Conservation (phyloP, 2,329 filamentous ascomycete species). For the Pestalotiopsis sp. region DNA sequence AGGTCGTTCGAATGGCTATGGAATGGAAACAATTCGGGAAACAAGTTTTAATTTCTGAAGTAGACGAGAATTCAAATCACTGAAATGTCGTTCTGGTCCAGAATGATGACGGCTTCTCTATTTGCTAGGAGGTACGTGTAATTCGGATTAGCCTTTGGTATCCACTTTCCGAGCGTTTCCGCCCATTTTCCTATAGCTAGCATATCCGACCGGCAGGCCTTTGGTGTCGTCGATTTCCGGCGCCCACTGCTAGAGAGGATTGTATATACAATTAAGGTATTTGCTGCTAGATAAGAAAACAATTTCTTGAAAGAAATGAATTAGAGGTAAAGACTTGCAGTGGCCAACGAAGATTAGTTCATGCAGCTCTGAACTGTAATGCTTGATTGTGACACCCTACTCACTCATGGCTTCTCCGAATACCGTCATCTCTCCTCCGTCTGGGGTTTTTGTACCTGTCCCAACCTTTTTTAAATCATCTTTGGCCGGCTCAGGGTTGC, state of each 20-base stretch:
- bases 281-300: too few species aligned
- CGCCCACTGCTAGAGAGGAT: neutral
- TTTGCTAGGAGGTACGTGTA: neutral
- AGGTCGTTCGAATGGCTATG: neutral
- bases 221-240: neutral
- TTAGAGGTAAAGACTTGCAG: neutral
- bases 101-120: neutral
- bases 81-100: neutral
- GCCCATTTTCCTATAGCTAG: neutral
- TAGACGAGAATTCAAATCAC: neutral
- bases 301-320: neutral
- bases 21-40: neutral
- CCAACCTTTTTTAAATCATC: conserved; percentile 64
- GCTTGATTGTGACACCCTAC: neutral
- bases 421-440: conserved; percentile 40
- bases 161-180: neutral
- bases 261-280: neutral
- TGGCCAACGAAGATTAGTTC: neutral
- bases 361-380: neutral
- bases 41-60: neutral
- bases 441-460: conserved; percentile 62
- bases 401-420: too few species aligned
- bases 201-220: neutral
- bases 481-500: conserved; percentile 40
- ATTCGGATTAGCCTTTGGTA: neutral